A percentile compares a stretch with the other conserved stretches of the same genome.
Evolutionary conservation across 2,329 filamentous ascomycete species (phyloP).

Genomic region (Cadophora sp.): DNA sequence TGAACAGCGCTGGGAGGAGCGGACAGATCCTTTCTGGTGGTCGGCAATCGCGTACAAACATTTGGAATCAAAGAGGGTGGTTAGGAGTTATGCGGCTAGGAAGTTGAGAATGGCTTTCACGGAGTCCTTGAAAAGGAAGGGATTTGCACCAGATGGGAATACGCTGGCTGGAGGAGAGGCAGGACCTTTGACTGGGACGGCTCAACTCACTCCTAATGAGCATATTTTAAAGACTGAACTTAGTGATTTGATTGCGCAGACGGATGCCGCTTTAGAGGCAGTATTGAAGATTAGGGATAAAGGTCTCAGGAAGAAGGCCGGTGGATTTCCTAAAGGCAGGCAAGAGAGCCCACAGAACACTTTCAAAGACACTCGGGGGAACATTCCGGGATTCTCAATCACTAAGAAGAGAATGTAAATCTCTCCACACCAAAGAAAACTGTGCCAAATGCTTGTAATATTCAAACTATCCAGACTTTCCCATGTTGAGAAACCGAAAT

Average conservation of each 20-base stretch:
- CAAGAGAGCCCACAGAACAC: neutral
- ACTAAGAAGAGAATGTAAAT: neutral
- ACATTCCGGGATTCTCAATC: neutral
- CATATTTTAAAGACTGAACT: slow-evolving; percentile 35
- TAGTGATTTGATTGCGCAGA: slow-evolving; percentile 39
- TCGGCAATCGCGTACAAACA: slow-evolving; percentile 45
- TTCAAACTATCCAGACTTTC: neutral
- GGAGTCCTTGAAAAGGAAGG: slow-evolving; percentile 51
- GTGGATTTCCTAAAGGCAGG: neutral
- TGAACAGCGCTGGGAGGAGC: slow-evolving; percentile 35
- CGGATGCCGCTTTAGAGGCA: slow-evolving; percentile 29
- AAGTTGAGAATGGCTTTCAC: slow-evolving; percentile 53
- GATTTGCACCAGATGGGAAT: slow-evolving; percentile 48
- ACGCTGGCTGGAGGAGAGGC: slow-evolving; percentile 31
- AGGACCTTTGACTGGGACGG: slow-evolving; percentile 47
- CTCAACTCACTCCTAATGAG: slow-evolving; percentile 43
- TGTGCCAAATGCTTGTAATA: neutral
- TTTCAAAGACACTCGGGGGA: neutral
- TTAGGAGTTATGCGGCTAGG: slow-evolving; percentile 53
- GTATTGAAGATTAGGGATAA: slow-evolving; percentile 10
- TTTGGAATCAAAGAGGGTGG: slow-evolving; percentile 48
- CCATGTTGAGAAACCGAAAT: neutral
- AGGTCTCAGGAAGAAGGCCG: neutral
- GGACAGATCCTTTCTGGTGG: slow-evolving; percentile 54
- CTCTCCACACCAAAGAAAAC: neutral